These are phyloP conservation scores for Letharia lupina DNA, from an alignment of 495 filamentous ascomycete genomes.

Conservation along the genomic window DNA sequence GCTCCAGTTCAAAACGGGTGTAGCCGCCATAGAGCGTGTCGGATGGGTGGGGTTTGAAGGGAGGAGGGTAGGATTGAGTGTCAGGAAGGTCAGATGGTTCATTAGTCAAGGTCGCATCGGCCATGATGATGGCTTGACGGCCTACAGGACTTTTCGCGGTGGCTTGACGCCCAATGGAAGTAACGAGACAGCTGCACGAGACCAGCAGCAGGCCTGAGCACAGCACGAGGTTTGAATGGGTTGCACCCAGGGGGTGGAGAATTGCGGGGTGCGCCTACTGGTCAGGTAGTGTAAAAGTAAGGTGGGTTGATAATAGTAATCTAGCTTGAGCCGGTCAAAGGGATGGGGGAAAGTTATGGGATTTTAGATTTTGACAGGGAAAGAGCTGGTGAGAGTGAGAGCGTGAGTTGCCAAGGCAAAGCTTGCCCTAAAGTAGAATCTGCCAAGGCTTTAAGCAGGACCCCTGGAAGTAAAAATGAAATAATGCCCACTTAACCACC, in stretches of 20 bases:
- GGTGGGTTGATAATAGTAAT: not conserved
- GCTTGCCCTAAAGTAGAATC: no score
- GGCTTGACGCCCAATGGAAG: not conserved
- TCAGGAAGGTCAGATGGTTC: not conserved
- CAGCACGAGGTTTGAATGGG: not conserved
- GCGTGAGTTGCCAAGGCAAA: no score
- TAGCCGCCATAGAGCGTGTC: slow-evolving; percentile 47
- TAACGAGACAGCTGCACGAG: not conserved
- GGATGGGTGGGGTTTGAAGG: slow-evolving; percentile 22
- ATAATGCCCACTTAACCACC: no score
- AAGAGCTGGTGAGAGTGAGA: no score
- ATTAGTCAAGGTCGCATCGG: slow-evolving; percentile 6
- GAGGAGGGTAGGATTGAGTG: slow-evolving; percentile 6
- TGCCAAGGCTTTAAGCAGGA: no score
- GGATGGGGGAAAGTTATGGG: not conserved
- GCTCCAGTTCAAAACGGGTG: slow-evolving; percentile 65
- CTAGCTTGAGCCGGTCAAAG: slow-evolving; percentile 5
- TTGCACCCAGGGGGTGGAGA: not conserved
- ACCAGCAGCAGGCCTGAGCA: not conserved
- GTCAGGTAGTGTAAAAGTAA: not conserved
- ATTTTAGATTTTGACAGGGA: not conserved
- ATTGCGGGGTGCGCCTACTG: not conserved
- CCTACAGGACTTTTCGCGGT: not conserved
- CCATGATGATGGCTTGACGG: slow-evolving; percentile 4
- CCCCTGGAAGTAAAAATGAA: not conserved